Evolutionary conservation across 1,284 basidiomycete species (phyloP).

Genomic region (Ceratobasidium sp.): DNA sequence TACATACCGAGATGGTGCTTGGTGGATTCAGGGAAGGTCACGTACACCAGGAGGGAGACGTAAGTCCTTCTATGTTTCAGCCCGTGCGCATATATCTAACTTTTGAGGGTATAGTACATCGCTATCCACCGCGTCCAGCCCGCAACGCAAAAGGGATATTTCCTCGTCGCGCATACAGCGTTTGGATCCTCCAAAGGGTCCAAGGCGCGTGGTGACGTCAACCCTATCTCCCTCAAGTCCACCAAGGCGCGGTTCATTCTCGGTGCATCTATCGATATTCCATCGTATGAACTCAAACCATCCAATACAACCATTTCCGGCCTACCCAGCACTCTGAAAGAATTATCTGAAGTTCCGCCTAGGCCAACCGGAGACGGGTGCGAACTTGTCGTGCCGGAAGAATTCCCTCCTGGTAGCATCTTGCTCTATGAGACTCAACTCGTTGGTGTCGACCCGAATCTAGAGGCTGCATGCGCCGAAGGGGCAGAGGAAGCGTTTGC

Average conservation of each 20-base stretch:
- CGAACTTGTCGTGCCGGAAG: constrained; percentile 80
- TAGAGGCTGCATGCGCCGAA: constrained; percentile 73
- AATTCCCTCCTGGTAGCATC: constrained; percentile 89
- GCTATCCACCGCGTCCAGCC: constrained; percentile 89
- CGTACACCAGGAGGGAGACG: constrained; percentile 92
- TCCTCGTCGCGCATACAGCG: constrained; percentile 87
- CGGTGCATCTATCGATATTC: constrained; percentile 74
- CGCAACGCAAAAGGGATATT: constrained; percentile 84
- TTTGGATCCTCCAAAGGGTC: constrained; percentile 69
- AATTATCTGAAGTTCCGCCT: constrained; percentile 62
- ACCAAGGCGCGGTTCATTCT: constrained; percentile 79
- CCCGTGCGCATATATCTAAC: constrained; percentile 8
- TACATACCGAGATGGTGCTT: constrained; percentile 88
- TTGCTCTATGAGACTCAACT: constrained; percentile 87
- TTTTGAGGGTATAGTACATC: constrained; percentile 70
- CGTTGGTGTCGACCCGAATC: constrained; percentile 64
- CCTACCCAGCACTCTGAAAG: constrained; percentile 71
- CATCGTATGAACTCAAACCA: constrained; percentile 64
- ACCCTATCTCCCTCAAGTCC: constrained; percentile 79
- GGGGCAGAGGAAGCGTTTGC: constrained; percentile 74
- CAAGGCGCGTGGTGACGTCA: constrained; percentile 80
- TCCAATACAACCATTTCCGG: constrained; percentile 69
- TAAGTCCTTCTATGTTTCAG: constrained; percentile 53
- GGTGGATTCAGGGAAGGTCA: constrained; percentile 85
- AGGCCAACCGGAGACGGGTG: constrained; percentile 66